Conservation (phyloP, 1,284 basidiomycete genomes). For the Papiliotrema fonsecae region DNA sequence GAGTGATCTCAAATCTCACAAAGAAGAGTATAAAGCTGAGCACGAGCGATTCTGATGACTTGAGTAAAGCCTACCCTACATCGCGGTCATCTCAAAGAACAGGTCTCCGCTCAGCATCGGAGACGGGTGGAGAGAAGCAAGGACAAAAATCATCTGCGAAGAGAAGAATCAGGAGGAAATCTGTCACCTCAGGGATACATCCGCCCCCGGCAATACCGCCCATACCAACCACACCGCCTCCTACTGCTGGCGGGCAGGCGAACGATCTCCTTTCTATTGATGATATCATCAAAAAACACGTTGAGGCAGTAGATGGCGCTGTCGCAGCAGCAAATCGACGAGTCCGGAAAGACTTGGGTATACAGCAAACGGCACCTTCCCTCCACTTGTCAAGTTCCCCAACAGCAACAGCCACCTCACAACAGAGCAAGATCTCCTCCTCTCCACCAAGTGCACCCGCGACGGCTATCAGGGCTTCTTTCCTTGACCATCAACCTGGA, state of each 20-base stretch:
- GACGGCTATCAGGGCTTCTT: no score
- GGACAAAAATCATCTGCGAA: no score
- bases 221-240: no score
- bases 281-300: constrained; percentile 49
- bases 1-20: constrained; percentile 7
- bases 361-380: constrained; percentile 1
- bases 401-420: not conserved
- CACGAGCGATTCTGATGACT: not conserved
- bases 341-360: constrained; percentile 25
- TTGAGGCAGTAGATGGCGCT: constrained; percentile 24
- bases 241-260: no score
- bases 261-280: constrained; percentile 33
- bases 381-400: not conserved
- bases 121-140: not conserved
- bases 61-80: not conserved
- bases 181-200: not conserved
- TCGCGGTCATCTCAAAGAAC: no score
- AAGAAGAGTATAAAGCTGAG: not conserved
- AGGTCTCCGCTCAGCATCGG: not conserved
- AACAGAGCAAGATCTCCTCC: no score
- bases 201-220: not conserved
- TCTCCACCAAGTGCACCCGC: no score
- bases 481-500: no score
- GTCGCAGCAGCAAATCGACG: constrained; percentile 20
- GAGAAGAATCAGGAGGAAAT: no score